phyloP scores from a whole-genome alignment of 1,284 basidiomycete genomes.

The Peniophora sp. region DNA sequence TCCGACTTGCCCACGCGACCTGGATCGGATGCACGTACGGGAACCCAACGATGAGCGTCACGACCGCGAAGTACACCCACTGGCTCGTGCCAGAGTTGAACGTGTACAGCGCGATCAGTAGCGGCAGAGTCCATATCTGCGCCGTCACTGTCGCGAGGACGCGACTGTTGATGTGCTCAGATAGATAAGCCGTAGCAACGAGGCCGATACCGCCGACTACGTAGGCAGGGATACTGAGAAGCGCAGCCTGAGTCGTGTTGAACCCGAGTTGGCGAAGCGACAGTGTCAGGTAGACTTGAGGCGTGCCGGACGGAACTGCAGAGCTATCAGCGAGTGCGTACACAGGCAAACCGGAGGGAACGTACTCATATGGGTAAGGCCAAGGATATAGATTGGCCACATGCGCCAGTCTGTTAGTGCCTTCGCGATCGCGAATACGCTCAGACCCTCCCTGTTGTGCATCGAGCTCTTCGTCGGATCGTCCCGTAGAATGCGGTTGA shows the following conservation, averaged over 20 bases:
- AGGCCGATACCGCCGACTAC: slow-evolving; percentile 28
- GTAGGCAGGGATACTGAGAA: slow-evolving; percentile 50
- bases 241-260: slow-evolving; percentile 50
- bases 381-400: slow-evolving; percentile 65
- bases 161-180: slow-evolving; percentile 49
- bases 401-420: slow-evolving; percentile 58
- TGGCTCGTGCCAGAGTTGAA: slow-evolving; percentile 43
- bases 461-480: slow-evolving; percentile 68
- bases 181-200: slow-evolving; percentile 40
- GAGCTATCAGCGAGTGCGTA: no score
- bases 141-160: slow-evolving; percentile 44
- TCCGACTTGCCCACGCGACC: slow-evolving; percentile 56
- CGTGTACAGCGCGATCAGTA: slow-evolving; percentile 49
- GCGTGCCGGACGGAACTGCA: slow-evolving; percentile 41
- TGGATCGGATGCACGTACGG: slow-evolving; percentile 37
- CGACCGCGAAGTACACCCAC: slow-evolving; percentile 53
- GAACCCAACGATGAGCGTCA: slow-evolving; percentile 47
- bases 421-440: slow-evolving; percentile 42
- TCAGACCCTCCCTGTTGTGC: slow-evolving; percentile 74
- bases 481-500: slow-evolving; percentile 47
- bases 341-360: slow-evolving; percentile 9
- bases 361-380: slow-evolving; percentile 25
- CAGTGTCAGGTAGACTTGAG: slow-evolving; percentile 52
- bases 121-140: slow-evolving; percentile 54
- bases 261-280: slow-evolving; percentile 56